Percentiles rank a stretch among this genome's conserved stretches.
Conservation (phyloP, 306 rosid genomes). For the Casuarina equisetifolia region DNA sequence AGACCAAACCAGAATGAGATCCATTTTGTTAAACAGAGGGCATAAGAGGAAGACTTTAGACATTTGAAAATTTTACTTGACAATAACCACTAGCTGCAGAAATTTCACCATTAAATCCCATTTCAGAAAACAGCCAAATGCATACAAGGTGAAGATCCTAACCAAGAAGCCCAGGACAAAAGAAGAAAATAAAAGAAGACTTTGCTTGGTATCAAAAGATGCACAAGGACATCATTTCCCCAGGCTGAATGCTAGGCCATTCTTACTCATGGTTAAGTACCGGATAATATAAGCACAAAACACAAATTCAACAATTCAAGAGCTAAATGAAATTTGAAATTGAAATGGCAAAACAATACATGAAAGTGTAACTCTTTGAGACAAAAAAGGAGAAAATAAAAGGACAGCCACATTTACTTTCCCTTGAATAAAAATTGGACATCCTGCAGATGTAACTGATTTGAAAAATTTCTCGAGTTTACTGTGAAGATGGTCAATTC, state of each 20-base stretch:
- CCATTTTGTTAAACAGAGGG: constrained; percentile 20
- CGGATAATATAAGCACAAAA: constrained; percentile 2
- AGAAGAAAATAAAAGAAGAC: constrained; percentile 8
- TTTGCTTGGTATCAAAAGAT: background rate
- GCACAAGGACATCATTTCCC: constrained; percentile 11
- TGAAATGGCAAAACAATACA: background rate
- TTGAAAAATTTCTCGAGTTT: constrained; percentile 1
- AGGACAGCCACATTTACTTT: background rate
- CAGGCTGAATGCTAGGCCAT: constrained; percentile 11
- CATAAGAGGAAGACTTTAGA: constrained; percentile 18
- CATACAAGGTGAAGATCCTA: background rate
- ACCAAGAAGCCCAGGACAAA: constrained; percentile 7
- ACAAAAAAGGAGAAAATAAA: background rate
- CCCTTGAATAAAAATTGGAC: background rate
- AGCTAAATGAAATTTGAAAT: background rate
- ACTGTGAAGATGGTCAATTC: background rate
- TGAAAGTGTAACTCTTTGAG: background rate
- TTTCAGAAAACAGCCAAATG: background rate
- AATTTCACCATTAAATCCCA: background rate
- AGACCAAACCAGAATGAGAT: constrained; percentile 16
- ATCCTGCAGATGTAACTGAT: background rate
- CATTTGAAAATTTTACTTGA: constrained; percentile 14
- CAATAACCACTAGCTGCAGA: background rate
- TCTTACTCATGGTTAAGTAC: constrained; percentile 8
- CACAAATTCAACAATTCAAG: constrained; percentile 11